These are phyloP conservation scores for Hemisphaericaspora xylofermentans DNA, from an alignment of 1,139 yeast species.

Conservation along the genomic window DNA sequence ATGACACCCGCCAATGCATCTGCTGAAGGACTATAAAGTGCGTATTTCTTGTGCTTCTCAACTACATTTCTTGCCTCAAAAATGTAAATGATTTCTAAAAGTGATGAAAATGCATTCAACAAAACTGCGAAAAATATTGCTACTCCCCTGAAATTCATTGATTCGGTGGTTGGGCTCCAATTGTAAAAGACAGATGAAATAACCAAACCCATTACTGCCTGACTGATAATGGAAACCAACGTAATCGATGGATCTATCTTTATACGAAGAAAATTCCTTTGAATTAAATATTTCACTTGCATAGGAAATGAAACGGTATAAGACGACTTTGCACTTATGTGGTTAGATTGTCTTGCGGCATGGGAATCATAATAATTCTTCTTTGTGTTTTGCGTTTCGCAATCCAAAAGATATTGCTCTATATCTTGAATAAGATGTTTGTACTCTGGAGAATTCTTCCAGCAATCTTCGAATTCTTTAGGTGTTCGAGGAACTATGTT, in stretches of 20 bases:
- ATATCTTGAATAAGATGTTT: conserved; percentile 28
- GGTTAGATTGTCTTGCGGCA: conserved; percentile 56
- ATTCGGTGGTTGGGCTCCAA: conserved; percentile 35
- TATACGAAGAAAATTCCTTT: conserved; percentile 62
- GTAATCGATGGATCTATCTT: conserved; percentile 69
- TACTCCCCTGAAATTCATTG: conserved; percentile 69
- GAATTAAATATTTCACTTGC: conserved; percentile 62
- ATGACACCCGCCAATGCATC: conserved; percentile 70
- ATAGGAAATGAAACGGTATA: conserved; percentile 63
- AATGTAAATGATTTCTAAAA: conserved; percentile 68
- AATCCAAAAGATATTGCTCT: conserved; percentile 27
- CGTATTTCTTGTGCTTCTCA: conserved; percentile 75
- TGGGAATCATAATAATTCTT: conserved; percentile 44
- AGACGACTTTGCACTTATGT: conserved; percentile 53
- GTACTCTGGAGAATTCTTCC: conserved; percentile 62
- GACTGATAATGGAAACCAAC: conserved; percentile 57
- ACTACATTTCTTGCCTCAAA: conserved; percentile 76
- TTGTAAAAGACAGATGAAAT: conserved; percentile 77
- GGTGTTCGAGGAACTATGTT: conserved; percentile 27
- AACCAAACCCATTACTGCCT: conserved; percentile 70
- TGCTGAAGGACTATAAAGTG: conserved; percentile 75
- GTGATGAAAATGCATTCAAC: conserved; percentile 73
- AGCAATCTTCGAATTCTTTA: conserved; percentile 60
- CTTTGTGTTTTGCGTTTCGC: conserved; percentile 18
- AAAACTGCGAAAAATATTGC: conserved; percentile 75